phyloP scores from a whole-genome alignment of 108 stramenopile genomes.

The Discostella stelligeroides region DNA sequence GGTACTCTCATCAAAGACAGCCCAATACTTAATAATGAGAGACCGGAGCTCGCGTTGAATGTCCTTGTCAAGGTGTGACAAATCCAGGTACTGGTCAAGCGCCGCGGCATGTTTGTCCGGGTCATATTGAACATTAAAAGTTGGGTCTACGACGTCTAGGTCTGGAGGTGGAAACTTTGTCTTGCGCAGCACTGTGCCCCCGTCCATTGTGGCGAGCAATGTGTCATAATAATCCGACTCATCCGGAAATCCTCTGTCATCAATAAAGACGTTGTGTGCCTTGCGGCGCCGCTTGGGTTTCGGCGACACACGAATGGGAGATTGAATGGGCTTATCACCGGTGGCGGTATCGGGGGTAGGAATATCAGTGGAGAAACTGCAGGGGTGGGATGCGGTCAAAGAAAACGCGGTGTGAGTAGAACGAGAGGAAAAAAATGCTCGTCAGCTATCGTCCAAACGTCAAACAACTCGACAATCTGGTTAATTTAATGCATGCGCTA shows the following conservation, averaged over 20 bases:
- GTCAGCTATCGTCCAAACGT: not conserved
- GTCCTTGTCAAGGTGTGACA: not conserved
- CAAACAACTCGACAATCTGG: no score
- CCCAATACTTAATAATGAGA: conserved; percentile 23
- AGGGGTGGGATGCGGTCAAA: not conserved
- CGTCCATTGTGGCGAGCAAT: not conserved
- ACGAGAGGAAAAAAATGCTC: not conserved
- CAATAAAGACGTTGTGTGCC: not conserved
- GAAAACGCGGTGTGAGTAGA: not conserved
- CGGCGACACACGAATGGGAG: conserved; percentile 8
- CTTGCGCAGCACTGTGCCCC: conserved; percentile 3
- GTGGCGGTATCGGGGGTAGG: not conserved
- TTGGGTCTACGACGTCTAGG: conserved; percentile 2
- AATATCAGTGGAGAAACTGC: not conserved
- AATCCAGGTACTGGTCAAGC: not conserved
- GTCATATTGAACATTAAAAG: not conserved
- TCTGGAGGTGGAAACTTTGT: not conserved
- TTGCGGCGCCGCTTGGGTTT: not conserved
- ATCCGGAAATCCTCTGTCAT: conserved; percentile 10
- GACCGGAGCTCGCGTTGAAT: not conserved
- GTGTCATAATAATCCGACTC: not conserved
- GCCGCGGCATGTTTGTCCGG: not conserved
- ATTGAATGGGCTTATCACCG: no score
- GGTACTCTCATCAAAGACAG: conserved; percentile 1
- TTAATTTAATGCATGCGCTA: no score